A percentile compares a stretch with the other conserved stretches of the same genome.
Conservation (phyloP, 208 protist genomes). For the Phytomonas sp. region DNA sequence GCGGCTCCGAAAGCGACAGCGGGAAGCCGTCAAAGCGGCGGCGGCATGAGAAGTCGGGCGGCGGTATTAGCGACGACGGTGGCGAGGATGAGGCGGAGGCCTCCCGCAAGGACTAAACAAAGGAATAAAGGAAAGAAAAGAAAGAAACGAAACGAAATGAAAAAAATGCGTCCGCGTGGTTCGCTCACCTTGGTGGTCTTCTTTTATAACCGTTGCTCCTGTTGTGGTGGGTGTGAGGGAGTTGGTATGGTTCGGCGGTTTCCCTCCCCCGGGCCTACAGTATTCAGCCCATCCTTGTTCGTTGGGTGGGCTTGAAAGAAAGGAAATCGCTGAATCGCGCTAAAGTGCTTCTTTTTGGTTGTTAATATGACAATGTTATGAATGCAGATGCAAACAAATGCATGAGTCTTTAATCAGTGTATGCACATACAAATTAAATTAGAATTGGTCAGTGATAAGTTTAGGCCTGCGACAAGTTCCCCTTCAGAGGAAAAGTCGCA, state of each 20-base stretch:
- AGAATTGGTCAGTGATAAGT: not conserved
- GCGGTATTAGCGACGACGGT: not conserved
- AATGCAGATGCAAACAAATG: too few relatives aligned
- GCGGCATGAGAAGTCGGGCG: constrained; percentile 6
- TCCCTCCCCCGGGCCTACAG: not conserved
- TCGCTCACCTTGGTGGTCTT: constrained; percentile 4
- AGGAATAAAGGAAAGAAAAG: too few relatives aligned
- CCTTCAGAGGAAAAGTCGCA: not conserved
- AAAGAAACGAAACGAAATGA: too few relatives aligned
- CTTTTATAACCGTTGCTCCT: too few relatives aligned
- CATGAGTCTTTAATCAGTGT: not conserved
- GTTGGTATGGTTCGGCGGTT: not conserved
- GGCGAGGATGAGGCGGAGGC: not conserved
- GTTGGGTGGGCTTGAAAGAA: not conserved
- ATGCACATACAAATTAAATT: not conserved
- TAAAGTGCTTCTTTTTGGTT: not conserved
- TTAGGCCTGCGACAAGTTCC: not conserved
- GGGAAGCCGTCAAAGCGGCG: constrained; percentile 17
- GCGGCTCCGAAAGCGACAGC: constrained; percentile 17
- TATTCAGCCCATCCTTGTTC: not conserved
- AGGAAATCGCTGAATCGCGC: not conserved
- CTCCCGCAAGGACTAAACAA: not conserved
- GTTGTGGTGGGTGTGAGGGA: not conserved
- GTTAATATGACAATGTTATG: not conserved
- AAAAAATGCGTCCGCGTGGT: too few relatives aligned